Conservation (phyloP, 768 basidiomycete species). For the Boletus bicolor region DNA sequence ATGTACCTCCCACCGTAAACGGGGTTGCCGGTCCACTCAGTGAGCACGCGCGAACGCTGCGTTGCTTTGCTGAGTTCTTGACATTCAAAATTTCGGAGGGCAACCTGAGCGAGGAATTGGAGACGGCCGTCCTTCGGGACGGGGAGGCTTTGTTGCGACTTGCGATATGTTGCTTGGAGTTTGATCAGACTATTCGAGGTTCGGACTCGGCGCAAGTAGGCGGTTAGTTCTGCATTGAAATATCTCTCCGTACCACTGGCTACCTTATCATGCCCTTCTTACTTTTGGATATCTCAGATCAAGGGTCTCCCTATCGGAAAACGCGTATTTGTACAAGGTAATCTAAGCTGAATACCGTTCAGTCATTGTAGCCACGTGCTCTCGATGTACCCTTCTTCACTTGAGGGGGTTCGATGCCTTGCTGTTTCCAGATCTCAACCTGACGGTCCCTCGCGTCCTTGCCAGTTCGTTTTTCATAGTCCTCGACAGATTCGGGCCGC, state of each 20-base stretch:
- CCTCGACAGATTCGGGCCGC: slow-evolving; percentile 69
- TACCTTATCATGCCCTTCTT: neutral
- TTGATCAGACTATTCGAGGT: slow-evolving; percentile 17
- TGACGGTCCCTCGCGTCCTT: slow-evolving; percentile 72
- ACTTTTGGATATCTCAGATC: neutral
- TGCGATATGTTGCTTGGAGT: slow-evolving; percentile 20
- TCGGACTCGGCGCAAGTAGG: neutral
- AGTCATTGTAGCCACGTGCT: slow-evolving; percentile 62
- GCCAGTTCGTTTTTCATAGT: slow-evolving; percentile 61
- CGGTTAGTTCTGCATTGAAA: slow-evolving; percentile 1
- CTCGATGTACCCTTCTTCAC: slow-evolving; percentile 32
- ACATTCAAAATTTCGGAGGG: slow-evolving; percentile 8
- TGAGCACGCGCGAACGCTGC: slow-evolving; percentile 14
- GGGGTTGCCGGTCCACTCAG: neutral
- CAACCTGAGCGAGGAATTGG: slow-evolving; percentile 12
- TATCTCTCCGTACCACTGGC: neutral
- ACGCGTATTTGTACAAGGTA: slow-evolving; percentile 6
- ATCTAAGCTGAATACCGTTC: slow-evolving; percentile 13
- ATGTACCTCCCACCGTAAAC: neutral
- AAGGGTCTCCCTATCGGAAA: neutral
- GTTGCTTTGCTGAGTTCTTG: slow-evolving; percentile 16
- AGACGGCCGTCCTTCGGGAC: slow-evolving; percentile 22
- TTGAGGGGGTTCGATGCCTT: slow-evolving; percentile 48
- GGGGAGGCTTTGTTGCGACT: slow-evolving; percentile 20
- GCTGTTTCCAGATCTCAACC: slow-evolving; percentile 66